Evolutionary conservation across 2,329 filamentous ascomycete species (phyloP).

Genomic region (Arthrobotrys musiformis): DNA sequence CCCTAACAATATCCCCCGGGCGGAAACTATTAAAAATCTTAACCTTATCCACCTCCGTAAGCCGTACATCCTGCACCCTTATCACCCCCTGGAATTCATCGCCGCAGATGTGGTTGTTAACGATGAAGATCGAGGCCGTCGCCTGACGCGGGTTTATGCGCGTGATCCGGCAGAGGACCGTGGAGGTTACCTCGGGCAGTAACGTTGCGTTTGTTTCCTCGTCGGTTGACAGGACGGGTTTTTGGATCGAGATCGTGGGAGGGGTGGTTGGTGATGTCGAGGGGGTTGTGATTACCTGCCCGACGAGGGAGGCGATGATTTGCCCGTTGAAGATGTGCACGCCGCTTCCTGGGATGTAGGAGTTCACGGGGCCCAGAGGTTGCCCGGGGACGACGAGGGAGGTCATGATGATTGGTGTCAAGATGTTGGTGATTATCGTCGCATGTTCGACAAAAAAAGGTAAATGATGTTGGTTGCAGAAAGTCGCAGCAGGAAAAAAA

Average conservation of each 20-base stretch:
- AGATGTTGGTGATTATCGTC: conserved; percentile 9
- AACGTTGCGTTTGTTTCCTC: conserved; percentile 71
- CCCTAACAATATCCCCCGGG: conserved; percentile 90
- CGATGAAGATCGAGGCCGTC: conserved; percentile 84
- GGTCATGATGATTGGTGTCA: conserved; percentile 23
- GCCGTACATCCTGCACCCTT: conserved; percentile 87
- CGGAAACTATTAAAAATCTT: conserved; percentile 90
- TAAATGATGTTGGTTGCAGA: no score
- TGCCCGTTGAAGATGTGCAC: conserved; percentile 81
- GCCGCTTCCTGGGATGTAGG: conserved; percentile 79
- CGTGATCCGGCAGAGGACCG: conserved; percentile 85
- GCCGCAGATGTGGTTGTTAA: conserved; percentile 76
- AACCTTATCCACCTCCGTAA: conserved; percentile 95
- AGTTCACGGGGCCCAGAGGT: conserved; percentile 74
- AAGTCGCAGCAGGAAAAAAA: no score
- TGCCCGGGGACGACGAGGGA: conserved; percentile 81
- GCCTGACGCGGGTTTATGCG: conserved; percentile 87
- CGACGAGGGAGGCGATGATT: conserved; percentile 75
- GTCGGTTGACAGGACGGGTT: conserved; percentile 68
- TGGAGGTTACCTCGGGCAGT: conserved; percentile 81
- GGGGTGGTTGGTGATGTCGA: conserved; percentile 61
- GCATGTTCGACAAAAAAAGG: no score
- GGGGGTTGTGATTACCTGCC: conserved; percentile 64
- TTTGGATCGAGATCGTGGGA: conserved; percentile 64
- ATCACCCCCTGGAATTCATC: conserved; percentile 88